phyloP scores from a whole-genome alignment of 1,284 basidiomycete species.

The Microstroma glucosiphilum region DNA sequence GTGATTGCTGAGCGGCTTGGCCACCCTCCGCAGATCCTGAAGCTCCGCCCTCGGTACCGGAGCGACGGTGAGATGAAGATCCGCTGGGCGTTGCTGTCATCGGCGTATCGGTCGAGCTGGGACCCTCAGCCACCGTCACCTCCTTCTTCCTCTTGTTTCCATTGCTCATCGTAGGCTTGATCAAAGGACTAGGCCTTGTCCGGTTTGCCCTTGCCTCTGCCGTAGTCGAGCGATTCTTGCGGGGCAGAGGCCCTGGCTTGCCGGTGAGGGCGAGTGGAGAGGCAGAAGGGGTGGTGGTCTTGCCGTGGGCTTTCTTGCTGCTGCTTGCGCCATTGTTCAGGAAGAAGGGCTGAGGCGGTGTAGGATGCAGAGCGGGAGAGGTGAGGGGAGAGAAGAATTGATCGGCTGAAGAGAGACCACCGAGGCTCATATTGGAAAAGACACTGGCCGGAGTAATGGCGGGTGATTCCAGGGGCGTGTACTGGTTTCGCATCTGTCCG shows the following conservation, averaged over 20 bases:
- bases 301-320: background rate
- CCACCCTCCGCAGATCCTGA: background rate
- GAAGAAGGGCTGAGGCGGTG: constrained; percentile 15
- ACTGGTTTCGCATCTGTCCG: constrained; percentile 8
- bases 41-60: background rate
- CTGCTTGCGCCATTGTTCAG: constrained; percentile 18
- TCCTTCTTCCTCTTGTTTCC: constrained; percentile 8
- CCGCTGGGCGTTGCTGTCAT: background rate
- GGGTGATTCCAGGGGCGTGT: constrained; percentile 39
- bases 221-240: constrained; percentile 37
- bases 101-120: background rate
- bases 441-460: constrained; percentile 48
- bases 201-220: constrained; percentile 39
- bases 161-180: constrained; percentile 37
- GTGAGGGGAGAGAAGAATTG: constrained; percentile 60
- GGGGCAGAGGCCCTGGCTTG: constrained; percentile 21
- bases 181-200: constrained; percentile 43
- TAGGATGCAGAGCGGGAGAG: constrained; percentile 58
- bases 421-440: constrained; percentile 46
- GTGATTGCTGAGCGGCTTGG: background rate
- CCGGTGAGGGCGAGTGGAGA: constrained; percentile 30
- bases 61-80: background rate
- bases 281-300: constrained; percentile 32
- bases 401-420: constrained; percentile 40
- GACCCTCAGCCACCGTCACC: background rate